Evolutionary conservation across 306 rosid genomes (phyloP).

Genomic region (Vicia faba): DNA sequence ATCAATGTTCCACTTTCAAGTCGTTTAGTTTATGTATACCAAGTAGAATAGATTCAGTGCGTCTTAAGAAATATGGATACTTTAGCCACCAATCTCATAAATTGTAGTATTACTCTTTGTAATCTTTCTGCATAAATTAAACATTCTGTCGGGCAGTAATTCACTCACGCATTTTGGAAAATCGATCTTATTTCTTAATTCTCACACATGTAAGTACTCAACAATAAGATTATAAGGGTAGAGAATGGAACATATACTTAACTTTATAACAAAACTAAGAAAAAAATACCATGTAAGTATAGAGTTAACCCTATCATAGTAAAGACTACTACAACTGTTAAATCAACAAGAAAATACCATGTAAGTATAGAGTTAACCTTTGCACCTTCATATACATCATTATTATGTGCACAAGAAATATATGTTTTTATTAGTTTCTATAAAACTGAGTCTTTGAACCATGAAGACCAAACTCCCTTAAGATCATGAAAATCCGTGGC

Average conservation of each 20-base stretch:
- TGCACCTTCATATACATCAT: slow-evolving; percentile 51
- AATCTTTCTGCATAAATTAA: not conserved
- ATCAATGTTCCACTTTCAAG: not conserved
- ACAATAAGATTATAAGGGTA: slow-evolving; percentile 21
- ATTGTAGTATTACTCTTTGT: not conserved
- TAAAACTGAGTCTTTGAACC: slow-evolving; percentile 63
- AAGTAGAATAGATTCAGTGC: not conserved
- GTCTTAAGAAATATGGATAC: not conserved
- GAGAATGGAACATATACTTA: slow-evolving; percentile 11
- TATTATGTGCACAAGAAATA: slow-evolving; percentile 51
- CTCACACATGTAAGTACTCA: slow-evolving; percentile 17
- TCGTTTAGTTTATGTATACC: not conserved
- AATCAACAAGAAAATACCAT: slow-evolving; percentile 16
- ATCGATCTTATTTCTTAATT: not conserved
- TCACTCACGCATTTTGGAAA: not conserved
- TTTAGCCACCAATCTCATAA: not conserved
- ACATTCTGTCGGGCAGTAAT: not conserved
- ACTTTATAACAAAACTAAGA: slow-evolving; percentile 27
- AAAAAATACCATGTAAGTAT: not conserved
- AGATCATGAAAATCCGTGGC: slow-evolving; percentile 44
- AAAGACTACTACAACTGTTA: too few relatives aligned
- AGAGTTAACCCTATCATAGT: too few relatives aligned
- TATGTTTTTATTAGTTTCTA: slow-evolving; percentile 65
- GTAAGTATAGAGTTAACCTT: slow-evolving; percentile 69
- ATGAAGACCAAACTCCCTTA: slow-evolving; percentile 60